Conservation (phyloP, 345 rosid species). For the Lenwebbia sp. region DNA sequence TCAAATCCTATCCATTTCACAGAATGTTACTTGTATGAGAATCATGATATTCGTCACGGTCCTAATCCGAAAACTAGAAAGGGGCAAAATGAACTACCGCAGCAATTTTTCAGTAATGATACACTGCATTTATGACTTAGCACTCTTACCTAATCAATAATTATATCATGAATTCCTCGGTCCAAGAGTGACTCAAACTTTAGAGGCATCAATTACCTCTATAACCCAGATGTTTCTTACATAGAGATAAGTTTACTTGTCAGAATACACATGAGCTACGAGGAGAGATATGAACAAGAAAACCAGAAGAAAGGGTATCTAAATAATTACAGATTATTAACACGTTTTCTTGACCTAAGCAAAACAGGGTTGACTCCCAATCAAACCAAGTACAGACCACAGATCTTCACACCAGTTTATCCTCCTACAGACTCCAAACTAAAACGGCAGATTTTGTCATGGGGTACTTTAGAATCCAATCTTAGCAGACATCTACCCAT, state of each 20-base stretch:
- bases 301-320: background rate
- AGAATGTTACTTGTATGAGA: background rate
- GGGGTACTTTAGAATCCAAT: background rate
- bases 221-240: background rate
- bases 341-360: background rate
- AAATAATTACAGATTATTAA: constrained; percentile 2
- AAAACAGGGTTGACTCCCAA: constrained; percentile 1
- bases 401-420: background rate
- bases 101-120: background rate
- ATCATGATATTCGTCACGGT: background rate
- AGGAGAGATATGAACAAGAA: background rate
- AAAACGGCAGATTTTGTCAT: background rate
- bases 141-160: background rate
- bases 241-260: background rate
- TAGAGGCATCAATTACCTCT: background rate
- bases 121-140: background rate
- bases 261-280: background rate
- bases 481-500: background rate
- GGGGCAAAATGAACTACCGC: background rate
- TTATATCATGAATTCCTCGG: background rate
- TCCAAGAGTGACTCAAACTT: background rate
- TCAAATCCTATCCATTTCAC: background rate
- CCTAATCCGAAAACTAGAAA: background rate
- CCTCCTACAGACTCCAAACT: background rate
- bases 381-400: background rate